Evolutionary conservation across 2,329 filamentous ascomycete genomes (phyloP).

Genomic region (Septoria petroselini): DNA sequence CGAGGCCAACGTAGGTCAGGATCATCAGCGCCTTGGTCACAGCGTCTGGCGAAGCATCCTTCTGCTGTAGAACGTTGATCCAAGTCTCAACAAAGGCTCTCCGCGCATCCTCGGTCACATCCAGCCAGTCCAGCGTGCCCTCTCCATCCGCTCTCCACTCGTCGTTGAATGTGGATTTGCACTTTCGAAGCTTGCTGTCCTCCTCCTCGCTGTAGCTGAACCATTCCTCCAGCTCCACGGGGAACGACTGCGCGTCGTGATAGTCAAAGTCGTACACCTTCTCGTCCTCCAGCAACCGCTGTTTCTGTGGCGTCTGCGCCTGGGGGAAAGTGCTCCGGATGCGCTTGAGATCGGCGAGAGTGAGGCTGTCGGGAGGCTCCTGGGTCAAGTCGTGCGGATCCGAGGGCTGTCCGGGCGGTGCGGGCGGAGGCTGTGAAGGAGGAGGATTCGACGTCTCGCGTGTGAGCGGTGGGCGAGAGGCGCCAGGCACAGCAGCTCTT

Average conservation of each 20-base stretch:
- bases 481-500: constrained; percentile 19
- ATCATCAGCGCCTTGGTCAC: constrained; percentile 41
- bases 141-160: constrained; percentile 57
- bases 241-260: constrained; percentile 56
- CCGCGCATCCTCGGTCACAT: constrained; percentile 57
- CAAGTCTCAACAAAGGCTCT: constrained; percentile 55
- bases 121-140: constrained; percentile 61
- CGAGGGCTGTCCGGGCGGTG: constrained; percentile 40
- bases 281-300: constrained; percentile 34
- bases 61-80: constrained; percentile 38
- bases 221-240: constrained; percentile 95
- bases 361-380: constrained; percentile 45
- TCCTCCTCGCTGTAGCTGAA: constrained; percentile 90
- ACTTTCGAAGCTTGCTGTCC: constrained; percentile 71
- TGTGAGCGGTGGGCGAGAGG: constrained; percentile 40
- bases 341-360: constrained; percentile 47
- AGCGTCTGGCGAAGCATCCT: constrained; percentile 35
- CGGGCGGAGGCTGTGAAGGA: constrained; percentile 43
- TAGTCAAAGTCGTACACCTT: constrained; percentile 72
- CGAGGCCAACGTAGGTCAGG: constrained; percentile 48
- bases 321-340: constrained; percentile 47
- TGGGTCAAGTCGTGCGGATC: constrained; percentile 31
- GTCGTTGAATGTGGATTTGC: constrained; percentile 72
- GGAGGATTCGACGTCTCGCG: constrained; percentile 44
- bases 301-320: constrained; percentile 35